Base-by-base conservation (phyloP, 306 rosid genomes). In the Fragaria iinumae region DNA sequence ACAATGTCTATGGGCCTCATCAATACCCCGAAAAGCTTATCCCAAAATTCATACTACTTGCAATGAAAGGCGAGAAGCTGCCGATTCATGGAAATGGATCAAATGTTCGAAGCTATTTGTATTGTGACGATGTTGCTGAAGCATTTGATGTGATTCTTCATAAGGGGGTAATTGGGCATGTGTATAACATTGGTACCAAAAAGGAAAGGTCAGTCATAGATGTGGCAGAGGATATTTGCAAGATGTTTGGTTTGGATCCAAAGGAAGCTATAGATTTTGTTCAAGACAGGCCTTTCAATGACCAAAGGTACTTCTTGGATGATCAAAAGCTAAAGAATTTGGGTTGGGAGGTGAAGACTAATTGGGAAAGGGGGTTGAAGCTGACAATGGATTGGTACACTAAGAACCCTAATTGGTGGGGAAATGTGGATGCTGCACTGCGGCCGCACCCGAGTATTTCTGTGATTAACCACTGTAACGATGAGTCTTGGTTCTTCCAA, bases 131-230 rank as follows among this genome's bases (percentile, higher is more conserved):
- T 77, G 97, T 91, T 25, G 92, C 90, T 8, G 88, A 91, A 76
- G 97, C 93, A 29, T 91, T 91, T 83, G 97, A 91, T 67, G 89
- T 91, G n/a, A 86, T 91, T 67, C 91, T 91, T 55, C 97, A 91
- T 62, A 89, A 71, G 69, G 97, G 97, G 55, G 88, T 59, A 23
- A 83, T 88, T 52, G 97, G 93, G 8, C 88, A 89, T 82, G 80
- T 89, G 14, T 89, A 88, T 60, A 91, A 89, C 41, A 86, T 91
- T 55, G 93, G 97, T 5, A 89, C 93, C 20, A 67, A 91, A 70
- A 87, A 81, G 44, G 93, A 91, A 69, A 87, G 92, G 71, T 83
- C 88, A 21, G 97, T 89, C 8, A 48, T 78, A 56, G 89, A 91
- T 80, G 88, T 88, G 8, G 92, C 92, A 18, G 87, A 75, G 77